Evolutionary conservation across 163 green algal species (phyloP), one percentile per base, ranked within the genome.

Genomic region (Volvox carteri): DNA sequence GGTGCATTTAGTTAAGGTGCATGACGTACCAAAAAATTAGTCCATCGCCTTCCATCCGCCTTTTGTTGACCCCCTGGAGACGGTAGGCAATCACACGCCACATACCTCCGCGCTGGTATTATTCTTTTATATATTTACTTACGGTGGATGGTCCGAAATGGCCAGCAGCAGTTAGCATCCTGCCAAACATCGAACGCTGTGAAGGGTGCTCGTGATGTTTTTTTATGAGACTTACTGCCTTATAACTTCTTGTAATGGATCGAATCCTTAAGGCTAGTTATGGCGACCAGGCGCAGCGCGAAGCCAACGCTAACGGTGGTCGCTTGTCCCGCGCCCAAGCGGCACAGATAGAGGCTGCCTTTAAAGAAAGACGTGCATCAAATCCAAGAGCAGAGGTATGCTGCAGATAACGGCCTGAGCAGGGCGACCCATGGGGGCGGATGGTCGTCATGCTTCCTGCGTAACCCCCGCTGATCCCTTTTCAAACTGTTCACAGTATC

Each of bases 211-310:
- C 54, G 54, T 65, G 54, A 65, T 19, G n/a, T n/a, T n/a, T n/a
- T n/a, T n/a, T n/a, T n/a, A n/a, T n/a, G n/a, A n/a, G n/a, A n/a
- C n/a, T n/a, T n/a, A n/a, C n/a, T n/a, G n/a, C n/a, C n/a, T n/a
- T n/a, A n/a, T n/a, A n/a, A n/a, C n/a, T n/a, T n/a, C n/a, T n/a
- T n/a, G n/a, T 19, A 78, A 93, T 93, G 90, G 90, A 93, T 8
- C 56, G 44, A 9, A 93, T 93, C 18, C 54, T 93, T 2, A 93
- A 92, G 52, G 90, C 90, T 8, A 86, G 60, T 16, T 93, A 93
- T 72, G 90, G 90, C 25, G 90, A 92, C 50, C 76, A 68, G n/a
- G 52, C 68, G 11, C 90, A 93, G 81, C 81, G 88, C 0, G 84
- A 90, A 16, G 2, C 35, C 0, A 93, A 93, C 39, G 30, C 42